A percentile compares a stretch with the other conserved stretches of the same genome.
These are phyloP conservation scores for Inonotus obliquus DNA, from an alignment of 1,284 basidiomycete species.

Conservation along the genomic window DNA sequence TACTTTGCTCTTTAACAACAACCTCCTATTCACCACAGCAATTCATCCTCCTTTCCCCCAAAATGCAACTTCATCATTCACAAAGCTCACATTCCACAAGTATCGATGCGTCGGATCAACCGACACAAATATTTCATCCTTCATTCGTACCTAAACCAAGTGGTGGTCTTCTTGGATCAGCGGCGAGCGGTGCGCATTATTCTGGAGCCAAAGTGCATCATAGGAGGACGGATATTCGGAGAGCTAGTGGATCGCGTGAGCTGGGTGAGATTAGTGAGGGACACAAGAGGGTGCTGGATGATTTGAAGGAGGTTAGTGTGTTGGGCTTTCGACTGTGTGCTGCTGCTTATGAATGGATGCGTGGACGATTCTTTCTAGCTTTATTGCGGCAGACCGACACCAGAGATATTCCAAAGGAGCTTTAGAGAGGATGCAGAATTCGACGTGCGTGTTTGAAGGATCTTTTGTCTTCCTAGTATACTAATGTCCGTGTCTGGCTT, in stretches of 20 bases:
- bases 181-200: slow-evolving; percentile 31
- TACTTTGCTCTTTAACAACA: background rate
- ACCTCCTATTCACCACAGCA: background rate
- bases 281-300: slow-evolving; percentile 43
- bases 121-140: slow-evolving; percentile 42
- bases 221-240: slow-evolving; percentile 23
- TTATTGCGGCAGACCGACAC: slow-evolving; percentile 51
- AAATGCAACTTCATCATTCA: background rate
- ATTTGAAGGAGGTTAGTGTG: slow-evolving; percentile 43
- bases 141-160: slow-evolving; percentile 36
- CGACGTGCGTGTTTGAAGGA: slow-evolving; percentile 36
- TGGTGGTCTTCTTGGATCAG: slow-evolving; percentile 48
- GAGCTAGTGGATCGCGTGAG: slow-evolving; percentile 18
- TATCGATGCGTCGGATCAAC: slow-evolving; percentile 24
- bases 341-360: background rate
- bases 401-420: slow-evolving; percentile 51
- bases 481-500: background rate
- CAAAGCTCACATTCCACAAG: background rate
- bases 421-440: slow-evolving; percentile 58
- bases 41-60: background rate
- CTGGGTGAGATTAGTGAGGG: slow-evolving; percentile 23
- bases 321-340: background rate
- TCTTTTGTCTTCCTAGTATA: background rate
- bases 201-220: slow-evolving; percentile 26
- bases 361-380: slow-evolving; percentile 30